A percentile compares a stretch with the other conserved stretches of the same genome.
phyloP scores from a whole-genome alignment of 306 rosid genomes.

The Astragalus membranaceus region DNA sequence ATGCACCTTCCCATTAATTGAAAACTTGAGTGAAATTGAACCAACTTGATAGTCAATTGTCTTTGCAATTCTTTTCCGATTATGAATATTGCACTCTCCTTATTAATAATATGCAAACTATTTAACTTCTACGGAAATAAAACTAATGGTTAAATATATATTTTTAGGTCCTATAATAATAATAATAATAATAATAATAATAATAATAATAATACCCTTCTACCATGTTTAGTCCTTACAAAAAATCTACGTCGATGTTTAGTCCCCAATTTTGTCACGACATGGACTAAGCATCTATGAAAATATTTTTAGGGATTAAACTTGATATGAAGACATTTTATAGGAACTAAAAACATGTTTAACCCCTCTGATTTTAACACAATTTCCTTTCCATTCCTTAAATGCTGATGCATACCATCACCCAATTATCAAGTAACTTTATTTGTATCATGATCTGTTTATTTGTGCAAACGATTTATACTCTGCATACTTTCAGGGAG shows the following conservation, averaged over 20 bases:
- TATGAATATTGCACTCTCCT: background rate
- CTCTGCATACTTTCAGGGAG: conserved; percentile 59
- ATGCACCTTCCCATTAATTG: conserved; percentile 37
- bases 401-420: background rate
- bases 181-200: too few species aligned
- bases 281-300: too few species aligned
- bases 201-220: too few species aligned
- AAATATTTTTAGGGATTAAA: too few species aligned
- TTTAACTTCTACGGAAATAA: conserved; percentile 6
- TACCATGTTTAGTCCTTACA: too few species aligned
- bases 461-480: conserved; percentile 12
- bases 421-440: background rate
- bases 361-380: background rate
- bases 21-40: background rate
- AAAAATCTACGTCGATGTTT: too few species aligned
- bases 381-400: conserved; percentile 4
- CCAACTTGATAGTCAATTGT: conserved; percentile 8
- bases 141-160: too few species aligned
- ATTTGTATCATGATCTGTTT: conserved; percentile 7
- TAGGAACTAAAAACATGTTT: too few species aligned
- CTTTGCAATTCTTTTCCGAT: background rate
- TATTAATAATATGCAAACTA: conserved; percentile 1
- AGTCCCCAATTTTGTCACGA: too few species aligned
- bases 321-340: too few species aligned
- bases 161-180: too few species aligned